Conservation (phyloP, 805 yeast species). For the Saccharomycopsis microspora region DNA sequence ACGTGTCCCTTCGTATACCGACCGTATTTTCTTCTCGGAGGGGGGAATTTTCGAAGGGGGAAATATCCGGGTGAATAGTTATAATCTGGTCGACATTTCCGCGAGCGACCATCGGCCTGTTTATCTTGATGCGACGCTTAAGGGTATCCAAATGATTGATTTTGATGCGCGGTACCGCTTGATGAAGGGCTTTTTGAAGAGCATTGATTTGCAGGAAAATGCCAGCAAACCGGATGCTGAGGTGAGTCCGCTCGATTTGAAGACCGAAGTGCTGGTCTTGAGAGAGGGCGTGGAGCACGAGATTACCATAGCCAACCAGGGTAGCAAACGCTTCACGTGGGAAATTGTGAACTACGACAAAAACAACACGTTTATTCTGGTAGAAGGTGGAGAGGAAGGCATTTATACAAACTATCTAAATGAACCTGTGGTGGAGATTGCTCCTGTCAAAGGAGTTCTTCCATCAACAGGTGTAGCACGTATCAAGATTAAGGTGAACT, state of each 20-base stretch:
- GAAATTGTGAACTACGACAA: constrained; percentile 25
- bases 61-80: constrained; percentile 21
- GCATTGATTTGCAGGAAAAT: constrained; percentile 34
- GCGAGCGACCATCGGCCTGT: constrained; percentile 52
- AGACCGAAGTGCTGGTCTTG: constrained; percentile 21
- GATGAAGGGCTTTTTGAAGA: constrained; percentile 27
- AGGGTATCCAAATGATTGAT: constrained; percentile 27
- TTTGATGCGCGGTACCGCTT: constrained; percentile 24
- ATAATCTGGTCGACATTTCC: constrained; percentile 16
- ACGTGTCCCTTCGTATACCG: constrained; percentile 50
- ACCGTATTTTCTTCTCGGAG: constrained; percentile 35
- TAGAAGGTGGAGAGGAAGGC: constrained; percentile 14
- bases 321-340: constrained; percentile 24
- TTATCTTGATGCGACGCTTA: constrained; percentile 22
- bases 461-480: constrained; percentile 21
- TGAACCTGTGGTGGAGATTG: constrained; percentile 10
- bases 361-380: constrained; percentile 17
- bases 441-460: constrained; percentile 22
- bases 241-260: constrained; percentile 26
- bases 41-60: constrained; percentile 20
- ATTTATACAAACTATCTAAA: constrained; percentile 6
- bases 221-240: constrained; percentile 29
- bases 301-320: constrained; percentile 27
- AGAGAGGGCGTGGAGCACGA: constrained; percentile 18
- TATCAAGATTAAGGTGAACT: constrained; percentile 18